Percentiles rank a stretch among this genome's conserved stretches.
These are phyloP conservation scores for Dioscorea alata DNA, from an alignment of 106 monocot genomes.

Conservation along the genomic window DNA sequence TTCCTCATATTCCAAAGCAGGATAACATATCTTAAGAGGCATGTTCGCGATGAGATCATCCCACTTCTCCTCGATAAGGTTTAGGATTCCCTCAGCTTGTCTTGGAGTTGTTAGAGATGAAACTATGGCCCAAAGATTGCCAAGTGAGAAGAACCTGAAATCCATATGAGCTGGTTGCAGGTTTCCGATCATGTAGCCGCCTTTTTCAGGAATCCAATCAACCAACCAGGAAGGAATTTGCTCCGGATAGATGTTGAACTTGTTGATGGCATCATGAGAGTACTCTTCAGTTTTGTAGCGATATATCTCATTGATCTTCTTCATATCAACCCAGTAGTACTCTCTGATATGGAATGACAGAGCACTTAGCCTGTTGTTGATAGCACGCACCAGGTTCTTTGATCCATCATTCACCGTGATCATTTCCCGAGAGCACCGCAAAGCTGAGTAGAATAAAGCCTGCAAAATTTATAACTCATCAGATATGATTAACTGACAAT, in stretches of 20 bases:
- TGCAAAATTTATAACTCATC: slow-evolving; percentile 20
- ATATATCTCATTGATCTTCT: slow-evolving; percentile 92
- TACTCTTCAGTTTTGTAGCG: slow-evolving; percentile 94
- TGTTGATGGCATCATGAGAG: slow-evolving; percentile 87
- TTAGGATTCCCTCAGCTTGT: slow-evolving; percentile 83
- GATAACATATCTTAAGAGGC: slow-evolving; percentile 94
- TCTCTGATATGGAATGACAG: slow-evolving; percentile 91
- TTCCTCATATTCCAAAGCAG: slow-evolving; percentile 79
- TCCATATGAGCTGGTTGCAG: slow-evolving; percentile 97
- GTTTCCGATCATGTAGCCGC: slow-evolving; percentile 90
- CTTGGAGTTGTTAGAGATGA: slow-evolving; percentile 77
- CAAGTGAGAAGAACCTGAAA: slow-evolving; percentile 92
- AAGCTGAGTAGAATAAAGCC: slow-evolving; percentile 93
- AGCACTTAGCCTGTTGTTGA: slow-evolving; percentile 85
- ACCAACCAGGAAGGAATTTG: slow-evolving; percentile 86
- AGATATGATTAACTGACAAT: neutral
- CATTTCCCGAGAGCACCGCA: slow-evolving; percentile 80
- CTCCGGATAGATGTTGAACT: slow-evolving; percentile 96
- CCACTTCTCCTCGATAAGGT: slow-evolving; percentile 94
- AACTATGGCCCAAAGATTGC: slow-evolving; percentile 85
- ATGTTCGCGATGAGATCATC: slow-evolving; percentile 77
- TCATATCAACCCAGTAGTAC: slow-evolving; percentile 92
- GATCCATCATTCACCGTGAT: slow-evolving; percentile 72
- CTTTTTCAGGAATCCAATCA: slow-evolving; percentile 85
- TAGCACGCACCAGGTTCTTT: slow-evolving; percentile 59